Evolutionary conservation across 139 green algal species (phyloP).

Genomic region (Volvox reticuliferus): DNA sequence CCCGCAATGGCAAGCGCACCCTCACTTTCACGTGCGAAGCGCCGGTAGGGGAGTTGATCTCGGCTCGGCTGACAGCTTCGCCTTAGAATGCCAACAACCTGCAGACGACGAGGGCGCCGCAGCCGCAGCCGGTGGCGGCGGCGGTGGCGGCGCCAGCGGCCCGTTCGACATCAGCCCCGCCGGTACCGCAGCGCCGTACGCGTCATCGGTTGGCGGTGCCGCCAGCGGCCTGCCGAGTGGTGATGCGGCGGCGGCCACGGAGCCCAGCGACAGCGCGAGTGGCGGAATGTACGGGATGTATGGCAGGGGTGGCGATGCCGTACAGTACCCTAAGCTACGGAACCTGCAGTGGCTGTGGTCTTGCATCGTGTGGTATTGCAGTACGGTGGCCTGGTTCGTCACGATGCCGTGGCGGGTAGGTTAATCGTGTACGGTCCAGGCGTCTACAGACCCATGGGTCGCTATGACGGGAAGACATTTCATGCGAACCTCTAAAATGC

Average conservation of each 20-base stretch:
- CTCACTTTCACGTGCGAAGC: neutral
- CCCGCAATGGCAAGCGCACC: neutral
- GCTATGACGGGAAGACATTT: too few relatives aligned
- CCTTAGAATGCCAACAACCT: neutral
- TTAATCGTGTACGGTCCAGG: too few relatives aligned
- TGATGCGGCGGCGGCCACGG: neutral
- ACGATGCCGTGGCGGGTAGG: conserved; percentile 32
- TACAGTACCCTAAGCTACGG: neutral
- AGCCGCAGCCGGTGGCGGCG: neutral
- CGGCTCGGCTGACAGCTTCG: neutral
- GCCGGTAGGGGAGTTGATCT: neutral
- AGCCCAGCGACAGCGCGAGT: neutral
- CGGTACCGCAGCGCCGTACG: neutral
- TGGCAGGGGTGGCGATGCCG: neutral
- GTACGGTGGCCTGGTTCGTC: conserved; percentile 5
- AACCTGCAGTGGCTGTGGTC: conserved; percentile 41
- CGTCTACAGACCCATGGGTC: too few relatives aligned
- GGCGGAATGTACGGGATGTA: neutral
- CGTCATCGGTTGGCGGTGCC: neutral
- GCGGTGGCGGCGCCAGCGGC: neutral
- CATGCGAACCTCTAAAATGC: too few relatives aligned
- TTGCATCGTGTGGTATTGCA: neutral
- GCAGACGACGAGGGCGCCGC: neutral
- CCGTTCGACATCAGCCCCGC: neutral
- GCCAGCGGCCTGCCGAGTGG: neutral